Evolutionary conservation across 2,329 filamentous ascomycete species (phyloP), one percentile per base, ranked within the genome.

Genomic region (Pseudodiploospora longispora): DNA sequence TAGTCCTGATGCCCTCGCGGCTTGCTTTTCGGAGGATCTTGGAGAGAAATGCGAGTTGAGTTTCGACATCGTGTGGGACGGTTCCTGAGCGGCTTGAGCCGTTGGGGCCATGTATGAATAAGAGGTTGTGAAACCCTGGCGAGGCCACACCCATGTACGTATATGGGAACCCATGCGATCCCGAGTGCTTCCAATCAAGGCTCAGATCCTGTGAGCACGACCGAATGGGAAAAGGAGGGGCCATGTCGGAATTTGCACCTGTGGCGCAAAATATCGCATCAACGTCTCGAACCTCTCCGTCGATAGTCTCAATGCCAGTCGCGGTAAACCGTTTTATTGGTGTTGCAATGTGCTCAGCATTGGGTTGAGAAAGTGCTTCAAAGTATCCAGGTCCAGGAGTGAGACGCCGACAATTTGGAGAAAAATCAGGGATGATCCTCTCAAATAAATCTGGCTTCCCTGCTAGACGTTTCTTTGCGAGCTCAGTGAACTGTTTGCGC

Each of bases 261-360:
- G 83, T 87, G 1, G 81, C 78, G 53, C 81, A 86, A 51, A 87
- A 78, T 5, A 85, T 66, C 10, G 78, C 76, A 47, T 85, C 82
- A 0, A 83, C 78, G 10, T 76, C 68, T 3, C 78, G 64, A 30
- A 74, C 66, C 0, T 56, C 57, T 2, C 80, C 80, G 50, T 85
- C 80, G 0, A 59, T 62, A 0, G 78, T 82, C 51, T 78, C 70
- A 38, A 85, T 81, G 0, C 79, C 79, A 0, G 67, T 76, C 33
- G 66, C 63, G 0, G 76, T 83, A 49, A 87, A 78, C 1, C 70
- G 66, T 12, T 67, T 65, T 55, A 85, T 85, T 0, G 61, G 70
- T 0, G 70, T 71, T 31, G 68, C 69, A 52, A 83, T 77, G 50
- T 78, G 80, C 10, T 70, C 68, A n/a, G 83, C 79, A 42, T 85